phyloP scores from a whole-genome alignment of 495 filamentous ascomycete species.

The Daldinia childiae region DNA sequence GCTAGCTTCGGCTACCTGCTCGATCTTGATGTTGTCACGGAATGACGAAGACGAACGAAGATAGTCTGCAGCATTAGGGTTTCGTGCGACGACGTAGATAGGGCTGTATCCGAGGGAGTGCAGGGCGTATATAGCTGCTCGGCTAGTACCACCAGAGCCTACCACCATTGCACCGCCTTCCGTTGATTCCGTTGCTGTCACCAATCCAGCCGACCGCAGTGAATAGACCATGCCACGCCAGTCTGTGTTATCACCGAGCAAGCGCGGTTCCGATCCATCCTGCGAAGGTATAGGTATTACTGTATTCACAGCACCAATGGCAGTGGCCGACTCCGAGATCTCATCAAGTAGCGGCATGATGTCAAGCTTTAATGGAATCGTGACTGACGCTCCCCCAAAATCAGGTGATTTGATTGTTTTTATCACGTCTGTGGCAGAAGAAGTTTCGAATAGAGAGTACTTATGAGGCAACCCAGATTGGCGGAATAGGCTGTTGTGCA shows the following conservation, averaged over 20 bases:
- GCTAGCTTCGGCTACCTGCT: conserved; percentile 61
- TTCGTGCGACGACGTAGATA: conserved; percentile 87
- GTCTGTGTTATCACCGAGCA: conserved; percentile 93
- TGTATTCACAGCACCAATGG: conserved; percentile 96
- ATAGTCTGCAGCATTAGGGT: conserved; percentile 68
- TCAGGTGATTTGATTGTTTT: conserved; percentile 72
- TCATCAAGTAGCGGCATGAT: conserved; percentile 84
- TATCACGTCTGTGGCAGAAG: conserved; percentile 68
- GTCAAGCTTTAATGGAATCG: conserved; percentile 92
- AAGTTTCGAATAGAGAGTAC: conserved; percentile 85
- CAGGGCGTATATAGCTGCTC: conserved; percentile 90
- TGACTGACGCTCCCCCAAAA: conserved; percentile 95
- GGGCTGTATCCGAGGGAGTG: conserved; percentile 83
- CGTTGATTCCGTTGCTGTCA: conserved; percentile 46
- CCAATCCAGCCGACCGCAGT: conserved; percentile 76
- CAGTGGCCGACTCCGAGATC: conserved; percentile 76
- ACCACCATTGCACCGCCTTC: conserved; percentile 73
- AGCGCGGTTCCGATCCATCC: conserved; percentile 52
- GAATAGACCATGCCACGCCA: conserved; percentile 91
- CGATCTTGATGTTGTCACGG: conserved; percentile 77
- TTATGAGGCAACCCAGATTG: conserved; percentile 83
- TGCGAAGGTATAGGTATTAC: conserved; percentile 64
- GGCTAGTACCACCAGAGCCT: conserved; percentile 89
- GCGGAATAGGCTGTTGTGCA: conserved; percentile 89
- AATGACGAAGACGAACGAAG: conserved; percentile 76